Percentiles rank a stretch among this genome's conserved stretches.
Evolutionary conservation across 2,329 filamentous ascomycete genomes (phyloP).

Genomic region (Talaromyces sp.): DNA sequence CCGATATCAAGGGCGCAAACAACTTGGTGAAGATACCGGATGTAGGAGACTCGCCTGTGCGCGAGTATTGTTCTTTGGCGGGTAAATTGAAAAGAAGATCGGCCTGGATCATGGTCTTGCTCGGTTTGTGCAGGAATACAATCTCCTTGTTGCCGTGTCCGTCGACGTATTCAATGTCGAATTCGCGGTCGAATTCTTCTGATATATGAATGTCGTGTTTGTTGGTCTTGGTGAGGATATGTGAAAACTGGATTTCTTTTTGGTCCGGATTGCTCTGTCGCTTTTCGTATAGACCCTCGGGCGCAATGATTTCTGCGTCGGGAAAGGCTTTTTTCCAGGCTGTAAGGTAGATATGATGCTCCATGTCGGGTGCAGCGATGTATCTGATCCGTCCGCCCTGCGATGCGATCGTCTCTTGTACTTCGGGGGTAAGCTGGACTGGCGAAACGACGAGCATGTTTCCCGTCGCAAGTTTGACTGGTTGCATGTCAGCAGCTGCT

Average conservation of each 20-base stretch:
- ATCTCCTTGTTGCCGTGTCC: conserved; percentile 80
- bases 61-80: conserved; percentile 75
- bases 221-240: conserved; percentile 61
- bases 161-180: conserved; percentile 79
- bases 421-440: conserved; percentile 73
- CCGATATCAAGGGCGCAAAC: conserved; percentile 55
- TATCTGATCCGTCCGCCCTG: conserved; percentile 72
- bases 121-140: conserved; percentile 78
- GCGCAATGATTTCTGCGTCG: conserved; percentile 72
- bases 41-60: conserved; percentile 50
- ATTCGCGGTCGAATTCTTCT: conserved; percentile 79
- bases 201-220: conserved; percentile 55
- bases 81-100: conserved; percentile 92
- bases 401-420: conserved; percentile 58
- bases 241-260: conserved; percentile 60
- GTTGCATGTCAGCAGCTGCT: background rate
- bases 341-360: conserved; percentile 92
- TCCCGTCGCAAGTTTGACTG: conserved; percentile 74
- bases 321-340: conserved; percentile 80
- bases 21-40: conserved; percentile 60
- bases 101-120: conserved; percentile 75
- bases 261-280: conserved; percentile 58
- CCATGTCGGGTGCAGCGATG: conserved; percentile 80
- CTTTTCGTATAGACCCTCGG: conserved; percentile 79
- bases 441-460: conserved; percentile 87